phyloP scores from a whole-genome alignment of 352 stramenopile species.

The Pythium brassicae region DNA sequence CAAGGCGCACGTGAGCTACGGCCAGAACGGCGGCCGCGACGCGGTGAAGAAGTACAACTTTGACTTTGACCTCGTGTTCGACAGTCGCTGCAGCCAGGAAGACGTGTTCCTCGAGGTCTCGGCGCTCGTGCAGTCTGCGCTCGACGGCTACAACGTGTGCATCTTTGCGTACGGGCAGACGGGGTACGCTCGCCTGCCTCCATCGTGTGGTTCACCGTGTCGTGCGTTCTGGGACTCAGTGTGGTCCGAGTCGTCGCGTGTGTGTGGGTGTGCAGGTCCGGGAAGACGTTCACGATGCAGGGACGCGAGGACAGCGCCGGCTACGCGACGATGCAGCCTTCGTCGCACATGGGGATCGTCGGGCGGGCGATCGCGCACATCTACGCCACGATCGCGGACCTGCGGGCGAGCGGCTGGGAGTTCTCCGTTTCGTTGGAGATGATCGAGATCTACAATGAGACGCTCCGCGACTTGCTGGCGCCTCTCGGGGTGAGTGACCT shows the following conservation, averaged over 20 bases:
- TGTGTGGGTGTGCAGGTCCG: constrained; percentile 36
- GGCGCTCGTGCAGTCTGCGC: constrained; percentile 90
- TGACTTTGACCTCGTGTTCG: constrained; percentile 97
- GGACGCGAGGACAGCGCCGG: constrained; percentile 37
- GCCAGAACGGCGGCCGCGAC: constrained; percentile 41
- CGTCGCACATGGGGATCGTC: constrained; percentile 73
- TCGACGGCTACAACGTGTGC: constrained; percentile 96
- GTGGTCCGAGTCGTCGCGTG: neutral
- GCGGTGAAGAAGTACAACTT: constrained; percentile 90
- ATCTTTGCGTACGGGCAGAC: constrained; percentile 93
- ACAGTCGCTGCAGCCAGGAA: constrained; percentile 90
- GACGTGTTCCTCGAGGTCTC: constrained; percentile 96
- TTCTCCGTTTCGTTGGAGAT: constrained; percentile 79
- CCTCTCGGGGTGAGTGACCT: constrained; percentile 41
- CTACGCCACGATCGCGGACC: constrained; percentile 57
- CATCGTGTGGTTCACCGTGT: neutral
- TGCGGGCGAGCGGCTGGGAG: constrained; percentile 65
- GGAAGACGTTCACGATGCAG: constrained; percentile 89
- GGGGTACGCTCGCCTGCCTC: constrained; percentile 28
- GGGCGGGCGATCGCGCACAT: constrained; percentile 76
- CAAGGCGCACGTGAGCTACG: constrained; percentile 70
- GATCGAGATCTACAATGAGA: constrained; percentile 98
- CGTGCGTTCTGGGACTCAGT: neutral
- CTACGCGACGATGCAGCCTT: constrained; percentile 33
- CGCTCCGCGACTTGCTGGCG: constrained; percentile 91